A percentile compares a stretch with the other conserved stretches of the same genome.
Evolutionary conservation across 768 basidiomycete species (phyloP).

Genomic region (Lactarius tabidus): DNA sequence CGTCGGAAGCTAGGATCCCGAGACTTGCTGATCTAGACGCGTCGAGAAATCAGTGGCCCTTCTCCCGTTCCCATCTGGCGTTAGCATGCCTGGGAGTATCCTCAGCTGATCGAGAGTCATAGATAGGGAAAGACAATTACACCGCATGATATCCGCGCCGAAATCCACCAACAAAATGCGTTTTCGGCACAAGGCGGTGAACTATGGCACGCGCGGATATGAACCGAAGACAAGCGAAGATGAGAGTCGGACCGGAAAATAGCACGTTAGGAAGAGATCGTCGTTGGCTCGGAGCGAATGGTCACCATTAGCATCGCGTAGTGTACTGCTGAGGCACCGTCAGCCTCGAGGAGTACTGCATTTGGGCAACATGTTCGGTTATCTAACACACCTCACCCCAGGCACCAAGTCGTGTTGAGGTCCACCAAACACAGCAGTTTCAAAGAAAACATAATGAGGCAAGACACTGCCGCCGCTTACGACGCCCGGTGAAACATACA

Average conservation of each 20-base stretch:
- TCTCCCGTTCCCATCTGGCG: conserved; percentile 15
- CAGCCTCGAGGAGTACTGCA: conserved; percentile 20
- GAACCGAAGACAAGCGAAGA: not conserved
- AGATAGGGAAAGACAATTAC: conserved; percentile 8
- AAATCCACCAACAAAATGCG: not conserved
- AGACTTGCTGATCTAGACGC: conserved; percentile 1
- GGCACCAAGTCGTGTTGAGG: conserved; percentile 5
- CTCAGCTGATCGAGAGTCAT: conserved; percentile 5
- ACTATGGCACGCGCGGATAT: not conserved
- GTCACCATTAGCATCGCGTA: not conserved
- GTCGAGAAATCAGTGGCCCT: conserved; percentile 1
- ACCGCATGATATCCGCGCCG: not conserved
- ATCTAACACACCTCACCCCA: conserved; percentile 9
- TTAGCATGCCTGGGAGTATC: conserved; percentile 6
- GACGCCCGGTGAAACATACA: not conserved
- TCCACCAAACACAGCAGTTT: conserved; percentile 16
- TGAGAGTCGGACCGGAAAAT: not conserved
- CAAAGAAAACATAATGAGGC: not conserved
- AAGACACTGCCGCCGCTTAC: not conserved
- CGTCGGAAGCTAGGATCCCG: conserved; percentile 18
- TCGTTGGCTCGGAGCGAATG: not conserved
- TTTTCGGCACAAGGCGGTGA: conserved; percentile 2
- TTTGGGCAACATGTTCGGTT: conserved; percentile 17
- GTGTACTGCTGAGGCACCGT: not conserved
- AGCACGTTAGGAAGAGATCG: not conserved